Evolutionary conservation across 2,329 filamentous ascomycete genomes (phyloP).

Genomic region (Fusarium sp.): DNA sequence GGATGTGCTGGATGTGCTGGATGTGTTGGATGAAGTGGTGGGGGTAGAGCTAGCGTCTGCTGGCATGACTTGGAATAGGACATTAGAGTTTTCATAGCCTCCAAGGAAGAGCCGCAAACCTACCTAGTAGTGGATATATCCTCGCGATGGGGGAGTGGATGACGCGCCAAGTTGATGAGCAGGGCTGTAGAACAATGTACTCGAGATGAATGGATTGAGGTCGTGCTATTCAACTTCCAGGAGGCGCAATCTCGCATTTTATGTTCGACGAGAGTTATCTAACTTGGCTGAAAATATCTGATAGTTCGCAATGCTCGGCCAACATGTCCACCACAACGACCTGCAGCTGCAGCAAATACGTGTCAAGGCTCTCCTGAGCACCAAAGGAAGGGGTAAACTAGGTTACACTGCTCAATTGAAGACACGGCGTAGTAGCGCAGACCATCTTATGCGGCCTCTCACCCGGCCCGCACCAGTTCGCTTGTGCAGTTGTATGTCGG

Average conservation of each 20-base stretch:
- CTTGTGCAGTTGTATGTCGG: not conserved
- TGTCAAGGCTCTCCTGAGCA: not conserved
- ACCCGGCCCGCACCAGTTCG: not conserved
- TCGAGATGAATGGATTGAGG: not conserved
- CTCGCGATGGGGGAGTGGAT: not conserved
- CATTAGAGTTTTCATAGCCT: too few species aligned
- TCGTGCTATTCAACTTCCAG: not conserved
- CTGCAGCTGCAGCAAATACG: not conserved
- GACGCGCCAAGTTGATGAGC: not conserved
- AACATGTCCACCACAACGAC: not conserved
- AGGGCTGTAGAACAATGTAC: not conserved
- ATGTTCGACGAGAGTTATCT: not conserved
- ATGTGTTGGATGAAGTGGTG: too few species aligned
- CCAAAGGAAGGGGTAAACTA: not conserved
- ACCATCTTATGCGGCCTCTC: not conserved
- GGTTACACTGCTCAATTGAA: not conserved
- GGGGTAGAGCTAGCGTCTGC: too few species aligned
- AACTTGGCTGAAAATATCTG: not conserved
- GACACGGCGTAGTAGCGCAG: not conserved
- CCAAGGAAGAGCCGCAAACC: too few species aligned
- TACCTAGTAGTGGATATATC: too few species aligned
- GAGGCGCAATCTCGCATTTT: not conserved
- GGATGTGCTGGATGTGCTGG: too few species aligned
- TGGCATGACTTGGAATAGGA: too few species aligned
- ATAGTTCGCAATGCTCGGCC: not conserved